phyloP scores from a whole-genome alignment of 2,329 filamentous ascomycete genomes.

The Akanthomyces lecanii region DNA sequence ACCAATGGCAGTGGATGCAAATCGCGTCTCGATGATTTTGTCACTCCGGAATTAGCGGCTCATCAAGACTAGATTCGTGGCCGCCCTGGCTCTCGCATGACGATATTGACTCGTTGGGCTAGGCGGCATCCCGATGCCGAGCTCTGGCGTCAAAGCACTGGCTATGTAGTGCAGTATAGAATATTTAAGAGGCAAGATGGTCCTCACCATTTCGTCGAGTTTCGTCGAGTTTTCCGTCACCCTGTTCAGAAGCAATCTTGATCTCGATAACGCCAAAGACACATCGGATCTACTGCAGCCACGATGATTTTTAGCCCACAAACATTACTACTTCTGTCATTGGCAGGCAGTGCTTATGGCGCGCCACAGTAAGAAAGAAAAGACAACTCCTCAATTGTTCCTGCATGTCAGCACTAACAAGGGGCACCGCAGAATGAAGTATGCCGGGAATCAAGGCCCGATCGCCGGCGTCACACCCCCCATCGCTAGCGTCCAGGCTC shows the following conservation, averaged over 20 bases:
- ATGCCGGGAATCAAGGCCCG: slow-evolving; percentile 39
- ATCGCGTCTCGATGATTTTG: neutral
- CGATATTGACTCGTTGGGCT: neutral
- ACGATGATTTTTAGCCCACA: slow-evolving; percentile 10
- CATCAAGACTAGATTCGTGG: neutral
- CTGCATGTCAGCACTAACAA: slow-evolving; percentile 2
- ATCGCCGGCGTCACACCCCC: slow-evolving; percentile 39
- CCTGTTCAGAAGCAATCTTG: neutral
- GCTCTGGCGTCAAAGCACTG: slow-evolving; percentile 3
- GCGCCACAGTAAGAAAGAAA: slow-evolving; percentile 11
- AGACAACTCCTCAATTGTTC: neutral
- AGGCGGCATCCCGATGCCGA: slow-evolving; percentile 4
- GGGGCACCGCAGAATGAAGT: slow-evolving; percentile 31
- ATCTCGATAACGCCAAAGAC: neutral
- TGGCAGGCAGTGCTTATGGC: slow-evolving; percentile 4
- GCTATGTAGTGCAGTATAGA: neutral
- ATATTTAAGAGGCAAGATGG: slow-evolving; percentile 2
- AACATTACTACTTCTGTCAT: slow-evolving; percentile 6
- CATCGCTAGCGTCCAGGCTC: slow-evolving; percentile 33
- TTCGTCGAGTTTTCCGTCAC: neutral
- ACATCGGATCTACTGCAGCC: slow-evolving; percentile 1
- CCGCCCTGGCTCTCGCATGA: slow-evolving; percentile 1
- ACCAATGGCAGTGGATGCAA: slow-evolving; percentile 4
- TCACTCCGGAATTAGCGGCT: neutral
- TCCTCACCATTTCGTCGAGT: neutral